Percentiles rank a stretch among this genome's conserved stretches.
Conservation (phyloP, 441 rosid genomes). For the Erodium moschatum region DNA sequence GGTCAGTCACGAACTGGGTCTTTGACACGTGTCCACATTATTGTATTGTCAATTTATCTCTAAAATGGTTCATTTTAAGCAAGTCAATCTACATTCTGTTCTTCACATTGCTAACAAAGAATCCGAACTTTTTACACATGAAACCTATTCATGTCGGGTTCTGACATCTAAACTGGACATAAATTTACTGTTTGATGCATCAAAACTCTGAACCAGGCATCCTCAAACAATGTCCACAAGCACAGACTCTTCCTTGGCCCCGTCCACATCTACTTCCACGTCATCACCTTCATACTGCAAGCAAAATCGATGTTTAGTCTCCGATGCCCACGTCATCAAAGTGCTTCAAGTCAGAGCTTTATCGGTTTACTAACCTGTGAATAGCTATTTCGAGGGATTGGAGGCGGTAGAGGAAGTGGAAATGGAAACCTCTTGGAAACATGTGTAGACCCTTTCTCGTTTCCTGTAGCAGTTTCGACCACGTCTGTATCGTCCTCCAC, state of each 20-base stretch:
- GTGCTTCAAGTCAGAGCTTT: not conserved
- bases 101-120: not conserved
- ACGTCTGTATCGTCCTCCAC: slow-evolving; percentile 32
- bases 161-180: not conserved
- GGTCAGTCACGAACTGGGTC: too few species aligned
- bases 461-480: slow-evolving; percentile 26
- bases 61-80: too few species aligned
- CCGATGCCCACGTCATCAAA: not conserved
- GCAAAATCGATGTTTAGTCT: not conserved
- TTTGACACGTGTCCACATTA: too few species aligned
- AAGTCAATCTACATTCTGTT: too few species aligned
- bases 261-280: slow-evolving; percentile 34
- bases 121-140: not conserved
- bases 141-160: not conserved
- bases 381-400: slow-evolving; percentile 31
- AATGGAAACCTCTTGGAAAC: slow-evolving; percentile 26
- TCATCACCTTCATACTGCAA: slow-evolving; percentile 40
- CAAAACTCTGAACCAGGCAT: not conserved
- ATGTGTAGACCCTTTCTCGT: slow-evolving; percentile 18
- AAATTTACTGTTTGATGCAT: not conserved
- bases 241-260: slow-evolving; percentile 31
- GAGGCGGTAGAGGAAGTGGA: slow-evolving; percentile 41
- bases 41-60: too few species aligned
- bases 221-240: slow-evolving; percentile 31
- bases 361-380: slow-evolving; percentile 33